A percentile compares a stretch with the other conserved stretches of the same genome.
These are phyloP conservation scores for Hemisphaericaspora lyxosophila DNA, from an alignment of 1,139 yeast species.

Conservation along the genomic window DNA sequence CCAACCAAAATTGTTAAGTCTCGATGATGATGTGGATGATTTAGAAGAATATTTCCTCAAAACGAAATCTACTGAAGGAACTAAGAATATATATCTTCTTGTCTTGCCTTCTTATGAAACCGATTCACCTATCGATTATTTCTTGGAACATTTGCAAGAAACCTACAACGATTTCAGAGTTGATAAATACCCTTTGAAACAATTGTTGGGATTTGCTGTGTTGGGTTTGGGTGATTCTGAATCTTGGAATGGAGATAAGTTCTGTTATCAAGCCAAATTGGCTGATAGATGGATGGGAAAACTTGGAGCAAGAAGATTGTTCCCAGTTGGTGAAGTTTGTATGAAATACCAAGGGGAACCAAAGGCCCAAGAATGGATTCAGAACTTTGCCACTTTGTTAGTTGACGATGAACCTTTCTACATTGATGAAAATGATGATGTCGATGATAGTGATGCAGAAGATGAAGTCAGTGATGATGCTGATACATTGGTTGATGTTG, in stretches of 20 bases:
- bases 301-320: slow-evolving; percentile 80
- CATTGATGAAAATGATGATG: slow-evolving; percentile 35
- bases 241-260: slow-evolving; percentile 73
- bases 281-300: slow-evolving; percentile 79
- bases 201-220: slow-evolving; percentile 76
- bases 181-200: slow-evolving; percentile 72
- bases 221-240: slow-evolving; percentile 88
- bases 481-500: slow-evolving; percentile 69
- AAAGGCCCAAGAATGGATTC: slow-evolving; percentile 66
- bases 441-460: slow-evolving; percentile 41
- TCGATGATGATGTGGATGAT: slow-evolving; percentile 82
- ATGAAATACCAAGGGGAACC: slow-evolving; percentile 69
- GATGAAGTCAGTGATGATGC: slow-evolving; percentile 46
- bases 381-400: slow-evolving; percentile 56
- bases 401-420: slow-evolving; percentile 67
- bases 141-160: slow-evolving; percentile 76
- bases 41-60: slow-evolving; percentile 77
- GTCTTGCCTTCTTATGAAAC: slow-evolving; percentile 91
- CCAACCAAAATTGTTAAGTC: slow-evolving; percentile 58
- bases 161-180: slow-evolving; percentile 83
- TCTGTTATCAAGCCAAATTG: slow-evolving; percentile 80
- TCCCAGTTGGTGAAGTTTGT: slow-evolving; percentile 84
- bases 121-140: slow-evolving; percentile 88
- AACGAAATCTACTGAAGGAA: slow-evolving; percentile 44
- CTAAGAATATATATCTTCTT: slow-evolving; percentile 59